phyloP scores from a whole-genome alignment of 495 filamentous ascomycete genomes.

The Oidiodendron maius region DNA sequence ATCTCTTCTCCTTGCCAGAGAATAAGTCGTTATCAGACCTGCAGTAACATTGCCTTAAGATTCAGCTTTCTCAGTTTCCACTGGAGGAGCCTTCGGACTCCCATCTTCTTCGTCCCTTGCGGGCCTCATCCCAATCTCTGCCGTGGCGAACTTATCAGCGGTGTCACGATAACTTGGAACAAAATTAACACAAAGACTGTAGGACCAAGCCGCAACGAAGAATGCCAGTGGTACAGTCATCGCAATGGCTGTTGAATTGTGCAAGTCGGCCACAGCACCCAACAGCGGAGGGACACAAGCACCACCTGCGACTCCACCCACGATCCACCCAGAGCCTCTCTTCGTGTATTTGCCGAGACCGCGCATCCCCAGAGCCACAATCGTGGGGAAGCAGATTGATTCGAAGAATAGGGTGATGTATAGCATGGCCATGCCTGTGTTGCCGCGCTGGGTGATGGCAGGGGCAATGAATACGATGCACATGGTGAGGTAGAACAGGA shows the following conservation, averaged over 20 bases:
- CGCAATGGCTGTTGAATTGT: constrained; percentile 26
- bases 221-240: constrained; percentile 25
- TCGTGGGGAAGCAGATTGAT: constrained; percentile 57
- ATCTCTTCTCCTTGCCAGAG: too few species aligned
- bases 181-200: constrained; percentile 30
- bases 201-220: constrained; percentile 27
- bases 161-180: too few species aligned
- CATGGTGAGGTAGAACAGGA: constrained; percentile 38
- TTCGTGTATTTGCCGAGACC: constrained; percentile 68
- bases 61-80: too few species aligned
- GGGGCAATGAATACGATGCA: constrained; percentile 55
- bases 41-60: too few species aligned
- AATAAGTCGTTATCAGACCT: too few species aligned
- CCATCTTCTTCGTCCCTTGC: too few species aligned
- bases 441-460: constrained; percentile 43
- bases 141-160: too few species aligned
- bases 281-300: constrained; percentile 59
- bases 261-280: constrained; percentile 37
- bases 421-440: constrained; percentile 52
- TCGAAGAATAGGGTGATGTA: constrained; percentile 61
- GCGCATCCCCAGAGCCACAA: constrained; percentile 60
- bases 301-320: constrained; percentile 47
- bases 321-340: constrained; percentile 54
- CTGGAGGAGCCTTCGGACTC: too few species aligned
- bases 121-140: too few species aligned